phyloP scores from a whole-genome alignment of 1,284 basidiomycete genomes.

The Tremellales sp. region DNA sequence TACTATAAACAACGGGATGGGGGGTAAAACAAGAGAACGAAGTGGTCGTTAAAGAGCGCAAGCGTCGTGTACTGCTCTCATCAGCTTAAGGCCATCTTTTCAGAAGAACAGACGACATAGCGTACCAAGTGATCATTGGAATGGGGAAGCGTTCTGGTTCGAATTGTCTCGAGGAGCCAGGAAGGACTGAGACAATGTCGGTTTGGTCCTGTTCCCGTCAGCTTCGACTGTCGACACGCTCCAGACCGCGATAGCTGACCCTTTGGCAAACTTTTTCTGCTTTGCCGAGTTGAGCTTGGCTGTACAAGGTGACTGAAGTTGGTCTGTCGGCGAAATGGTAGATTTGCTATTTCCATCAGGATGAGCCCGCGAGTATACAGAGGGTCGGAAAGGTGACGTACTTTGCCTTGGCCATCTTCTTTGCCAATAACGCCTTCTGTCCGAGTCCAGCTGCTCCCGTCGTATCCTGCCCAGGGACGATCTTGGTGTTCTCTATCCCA shows the following conservation, averaged over 20 bases:
- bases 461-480: conserved; percentile 44
- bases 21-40: no score
- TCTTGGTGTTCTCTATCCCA: conserved; percentile 34
- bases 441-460: conserved; percentile 62
- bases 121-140: no score
- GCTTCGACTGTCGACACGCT: no score
- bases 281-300: conserved; percentile 81
- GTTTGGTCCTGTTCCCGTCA: not conserved
- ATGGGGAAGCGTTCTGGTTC: no score
- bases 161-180: conserved; percentile 20
- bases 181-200: conserved; percentile 29
- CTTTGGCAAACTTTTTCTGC: conserved; percentile 87
- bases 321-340: conserved; percentile 83
- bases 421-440: conserved; percentile 78
- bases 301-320: conserved; percentile 83
- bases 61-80: no score
- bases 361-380: not conserved
- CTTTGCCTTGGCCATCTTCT: conserved; percentile 79
- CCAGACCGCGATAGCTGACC: no score
- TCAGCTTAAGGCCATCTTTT: no score
- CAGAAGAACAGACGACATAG: no score
- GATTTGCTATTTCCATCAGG: conserved; percentile 60
- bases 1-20: no score
- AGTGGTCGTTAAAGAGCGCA: no score
- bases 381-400: conserved; percentile 48